Percentiles rank a stretch among this genome's conserved stretches.
These are phyloP conservation scores for Amanita phalloides DNA, from an alignment of 768 basidiomycete species.

Conservation along the genomic window DNA sequence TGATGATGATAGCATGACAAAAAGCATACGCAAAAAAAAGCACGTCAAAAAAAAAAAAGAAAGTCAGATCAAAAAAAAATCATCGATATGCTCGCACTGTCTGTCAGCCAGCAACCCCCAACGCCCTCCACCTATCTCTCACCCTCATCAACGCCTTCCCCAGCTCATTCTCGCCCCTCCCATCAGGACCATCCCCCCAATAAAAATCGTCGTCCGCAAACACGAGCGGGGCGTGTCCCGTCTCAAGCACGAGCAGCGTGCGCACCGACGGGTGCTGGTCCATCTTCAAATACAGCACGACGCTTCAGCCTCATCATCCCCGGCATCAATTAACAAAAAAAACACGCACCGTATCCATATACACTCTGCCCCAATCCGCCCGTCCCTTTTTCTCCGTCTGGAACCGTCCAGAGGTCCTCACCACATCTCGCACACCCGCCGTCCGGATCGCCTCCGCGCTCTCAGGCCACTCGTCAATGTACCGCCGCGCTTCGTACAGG, in stretches of 20 bases:
- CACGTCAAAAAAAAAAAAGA: too few species aligned
- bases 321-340: too few species aligned
- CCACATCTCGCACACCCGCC: constrained; percentile 24
- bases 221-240: constrained; percentile 37
- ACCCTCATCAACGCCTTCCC: constrained; percentile 25
- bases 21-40: too few species aligned
- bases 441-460: constrained; percentile 49
- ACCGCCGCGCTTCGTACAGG: constrained; percentile 70
- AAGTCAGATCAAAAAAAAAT: too few species aligned
- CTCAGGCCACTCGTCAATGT: constrained; percentile 35
- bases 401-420: constrained; percentile 20
- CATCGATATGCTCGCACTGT: too few species aligned
- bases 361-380: constrained; percentile 47
- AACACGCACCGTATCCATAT: constrained; percentile 36
- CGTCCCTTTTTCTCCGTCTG: constrained; percentile 22
- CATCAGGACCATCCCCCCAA: constrained; percentile 53
- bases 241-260: constrained; percentile 34
- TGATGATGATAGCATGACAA: too few species aligned
- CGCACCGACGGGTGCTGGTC: constrained; percentile 57
- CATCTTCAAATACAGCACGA: constrained; percentile 55
- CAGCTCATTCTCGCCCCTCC: constrained; percentile 47
- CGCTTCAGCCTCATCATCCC: too few species aligned
- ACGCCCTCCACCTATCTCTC: constrained; percentile 1
- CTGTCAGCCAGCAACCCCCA: background rate
- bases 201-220: constrained; percentile 51